These are phyloP conservation scores for Aureobasidium pullulans DNA, from an alignment of 2,329 filamentous ascomycete genomes.

Conservation along the genomic window DNA sequence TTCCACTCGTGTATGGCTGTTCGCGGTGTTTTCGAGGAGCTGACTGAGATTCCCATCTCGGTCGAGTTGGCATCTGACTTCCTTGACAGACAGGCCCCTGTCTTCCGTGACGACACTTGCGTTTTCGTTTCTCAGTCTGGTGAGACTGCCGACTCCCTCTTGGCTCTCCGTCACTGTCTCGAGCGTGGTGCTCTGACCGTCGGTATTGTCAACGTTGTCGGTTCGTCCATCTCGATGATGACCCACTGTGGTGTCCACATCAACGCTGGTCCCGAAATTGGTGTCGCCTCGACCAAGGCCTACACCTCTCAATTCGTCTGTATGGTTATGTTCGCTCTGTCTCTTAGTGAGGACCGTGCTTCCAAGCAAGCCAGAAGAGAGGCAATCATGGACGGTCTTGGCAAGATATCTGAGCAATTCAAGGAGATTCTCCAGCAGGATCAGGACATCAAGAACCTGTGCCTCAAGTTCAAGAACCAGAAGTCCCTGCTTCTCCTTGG, in stretches of 20 bases:
- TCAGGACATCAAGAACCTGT: constrained; percentile 88
- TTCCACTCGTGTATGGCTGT: constrained; percentile 99
- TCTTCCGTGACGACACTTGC: constrained; percentile 98
- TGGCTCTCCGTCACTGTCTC: constrained; percentile 95
- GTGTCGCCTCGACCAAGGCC: constrained; percentile 97
- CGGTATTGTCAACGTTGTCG: constrained; percentile 97
- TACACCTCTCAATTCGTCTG: constrained; percentile 99
- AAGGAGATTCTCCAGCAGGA: constrained; percentile 85
- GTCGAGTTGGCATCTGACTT: constrained; percentile 98
- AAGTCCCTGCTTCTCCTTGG: constrained; percentile 91
- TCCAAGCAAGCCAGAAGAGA: constrained; percentile 87
- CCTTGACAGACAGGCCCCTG: constrained; percentile 89
- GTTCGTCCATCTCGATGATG: constrained; percentile 95
- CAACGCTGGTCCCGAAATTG: constrained; percentile 97
- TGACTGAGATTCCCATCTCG: constrained; percentile 94
- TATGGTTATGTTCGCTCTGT: constrained; percentile 99
- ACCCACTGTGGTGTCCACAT: constrained; percentile 99
- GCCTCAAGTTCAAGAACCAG: constrained; percentile 91
- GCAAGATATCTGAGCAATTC: constrained; percentile 84
- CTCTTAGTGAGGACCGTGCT: constrained; percentile 89
- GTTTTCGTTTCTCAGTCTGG: constrained; percentile 98
- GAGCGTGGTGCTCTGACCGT: constrained; percentile 96
- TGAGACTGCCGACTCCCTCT: constrained; percentile 94
- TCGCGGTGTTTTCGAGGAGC: constrained; percentile 92
- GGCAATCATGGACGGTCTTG: constrained; percentile 92